A percentile compares a stretch with the other conserved stretches of the same genome.
Evolutionary conservation across 192 early-diverging fungal genomes (phyloP).

Genomic region (Thamnidium elegans): DNA sequence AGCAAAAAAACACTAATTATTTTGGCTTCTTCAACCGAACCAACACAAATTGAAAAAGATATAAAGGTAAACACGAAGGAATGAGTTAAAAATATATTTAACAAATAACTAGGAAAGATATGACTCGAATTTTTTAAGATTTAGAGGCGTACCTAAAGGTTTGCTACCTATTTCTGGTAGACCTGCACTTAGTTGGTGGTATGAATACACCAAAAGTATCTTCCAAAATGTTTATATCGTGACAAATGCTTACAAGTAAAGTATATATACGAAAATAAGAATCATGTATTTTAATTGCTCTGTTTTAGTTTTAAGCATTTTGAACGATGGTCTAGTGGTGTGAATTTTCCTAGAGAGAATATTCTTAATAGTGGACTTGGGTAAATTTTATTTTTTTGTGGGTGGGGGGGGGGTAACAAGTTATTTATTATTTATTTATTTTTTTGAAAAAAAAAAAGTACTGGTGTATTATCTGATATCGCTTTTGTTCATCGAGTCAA

Average conservation of each 20-base stretch:
- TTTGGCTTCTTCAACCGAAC: constrained; percentile 17
- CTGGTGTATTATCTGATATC: constrained; percentile 17
- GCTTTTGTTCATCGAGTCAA: constrained; percentile 16
- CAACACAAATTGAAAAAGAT: constrained; percentile 22
- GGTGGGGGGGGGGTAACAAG: too few relatives aligned
- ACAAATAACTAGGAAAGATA: constrained; percentile 10
- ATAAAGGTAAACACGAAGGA: constrained; percentile 14
- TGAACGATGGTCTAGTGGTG: constrained; percentile 33
- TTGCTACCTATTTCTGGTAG: constrained; percentile 38
- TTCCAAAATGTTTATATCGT: constrained; percentile 26
- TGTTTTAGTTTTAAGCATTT: constrained; percentile 35
- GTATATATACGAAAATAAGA: background rate
- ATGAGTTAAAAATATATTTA: too few relatives aligned
- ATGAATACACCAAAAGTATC: background rate
- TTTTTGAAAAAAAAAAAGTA: background rate
- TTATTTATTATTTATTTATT: background rate
- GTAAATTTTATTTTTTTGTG: constrained; percentile 28
- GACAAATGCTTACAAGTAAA: constrained; percentile 39
- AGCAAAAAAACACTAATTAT: constrained; percentile 15
- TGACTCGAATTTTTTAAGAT: constrained; percentile 18
- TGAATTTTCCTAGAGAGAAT: constrained; percentile 29
- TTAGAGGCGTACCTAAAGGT: constrained; percentile 39
- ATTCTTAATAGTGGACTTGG: constrained; percentile 37
- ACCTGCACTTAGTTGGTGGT: constrained; percentile 40
- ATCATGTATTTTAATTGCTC: background rate